Base-by-base conservation (phyloP, 2,329 filamentous ascomycete genomes). In the Corinectria fuckeliana region DNA sequence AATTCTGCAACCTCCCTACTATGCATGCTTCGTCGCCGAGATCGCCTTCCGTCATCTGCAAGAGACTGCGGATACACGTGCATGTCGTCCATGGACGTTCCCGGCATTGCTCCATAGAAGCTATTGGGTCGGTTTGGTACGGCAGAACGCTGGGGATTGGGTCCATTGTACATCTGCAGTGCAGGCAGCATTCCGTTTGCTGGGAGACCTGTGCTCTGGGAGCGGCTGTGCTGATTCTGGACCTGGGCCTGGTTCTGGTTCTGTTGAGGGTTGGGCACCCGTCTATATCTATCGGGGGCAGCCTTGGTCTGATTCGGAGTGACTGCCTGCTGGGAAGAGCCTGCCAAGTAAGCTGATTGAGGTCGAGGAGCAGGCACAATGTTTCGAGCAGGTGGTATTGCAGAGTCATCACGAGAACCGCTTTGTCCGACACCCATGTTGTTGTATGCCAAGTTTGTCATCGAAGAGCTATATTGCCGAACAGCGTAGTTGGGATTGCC, bases 21-120 rank as follows among this genome's bases (percentile, higher is more conserved):
- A 65, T 91, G 91, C 78, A 96, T 85, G 77, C 93, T 97, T 66
- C 93, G 88, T 72, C 93, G 87, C 68, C 93, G 85, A 76, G 93
- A 90, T 71, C 91, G 85, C 76, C 90, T 92, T 9, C 88, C 85
- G 32, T 90, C 83, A 25, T 94, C 92, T 16, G 85, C 76, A n/a
- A 78, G 74, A 23, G 81, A 74, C 55, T 82, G 80, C 57, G 81
- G 86, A 69, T 82, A 80, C 60, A 92, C 71, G 56, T 88, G 85
- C 72, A 88, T 86, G 68, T 95, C 91, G 74, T 96, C 92, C 47
- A 84, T 83, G 67, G 82, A 76, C 7, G 75, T 69, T 3, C 87
- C 89, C 11, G 76, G 69, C 28, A 77, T 64, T 3, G 76, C 62
- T 28, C 76, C 79, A 74, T 86, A 75, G 73, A 85, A 76, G 79